phyloP scores from a whole-genome alignment of 768 basidiomycete species.

The Mycena pura region DNA sequence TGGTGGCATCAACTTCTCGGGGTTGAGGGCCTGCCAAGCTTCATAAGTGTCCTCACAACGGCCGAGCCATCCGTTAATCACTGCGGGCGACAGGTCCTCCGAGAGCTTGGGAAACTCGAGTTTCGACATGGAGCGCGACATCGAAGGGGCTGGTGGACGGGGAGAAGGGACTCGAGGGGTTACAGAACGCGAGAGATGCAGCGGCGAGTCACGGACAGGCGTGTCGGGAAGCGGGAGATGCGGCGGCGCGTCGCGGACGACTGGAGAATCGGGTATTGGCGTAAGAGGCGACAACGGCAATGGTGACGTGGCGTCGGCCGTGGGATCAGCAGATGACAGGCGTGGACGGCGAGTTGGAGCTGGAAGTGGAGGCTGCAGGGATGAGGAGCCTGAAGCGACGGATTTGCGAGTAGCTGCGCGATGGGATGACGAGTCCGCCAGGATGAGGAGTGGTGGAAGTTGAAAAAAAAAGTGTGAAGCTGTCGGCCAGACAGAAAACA shows the following conservation, averaged over 20 bases:
- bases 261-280: neutral
- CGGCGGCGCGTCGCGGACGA: neutral
- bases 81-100: neutral
- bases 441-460: neutral
- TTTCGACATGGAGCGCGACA: neutral
- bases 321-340: neutral
- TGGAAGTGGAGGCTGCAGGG: neutral
- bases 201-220: neutral
- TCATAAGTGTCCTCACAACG: neutral
- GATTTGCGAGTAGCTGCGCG: neutral
- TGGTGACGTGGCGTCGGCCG: neutral
- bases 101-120: constrained; percentile 7
- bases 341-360: neutral
- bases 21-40: too few relatives aligned
- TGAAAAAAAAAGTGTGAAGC: constrained; percentile 5
- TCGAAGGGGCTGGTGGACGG: neutral
- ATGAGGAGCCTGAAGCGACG: neutral
- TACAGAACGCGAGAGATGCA: neutral
- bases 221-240: neutral
- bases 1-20: neutral
- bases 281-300: neutral
- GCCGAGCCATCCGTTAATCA: neutral
- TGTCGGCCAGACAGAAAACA: constrained; percentile 1
- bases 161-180: neutral
- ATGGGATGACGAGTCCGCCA: neutral